Base-by-base conservation (phyloP, 75 land plant species). In the Pinus taeda region DNA sequence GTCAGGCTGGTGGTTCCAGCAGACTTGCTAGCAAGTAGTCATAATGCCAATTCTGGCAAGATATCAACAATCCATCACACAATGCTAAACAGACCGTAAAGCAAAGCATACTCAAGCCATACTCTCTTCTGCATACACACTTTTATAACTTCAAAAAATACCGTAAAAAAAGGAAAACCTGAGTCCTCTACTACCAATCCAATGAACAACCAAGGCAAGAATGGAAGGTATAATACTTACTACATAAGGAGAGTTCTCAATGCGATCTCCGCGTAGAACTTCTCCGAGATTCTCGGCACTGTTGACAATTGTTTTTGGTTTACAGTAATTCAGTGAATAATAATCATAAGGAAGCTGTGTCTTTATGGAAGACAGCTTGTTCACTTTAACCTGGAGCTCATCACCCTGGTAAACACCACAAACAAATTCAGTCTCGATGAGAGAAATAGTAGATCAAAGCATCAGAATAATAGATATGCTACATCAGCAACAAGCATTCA, bases 221-320 rank as follows among this genome's bases (percentile, higher is more conserved):
- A 60, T 55, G 21, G 26, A 45, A 63, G 20, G 14, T 18, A 55
- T 60, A 75, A 39, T 57, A 70, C 93, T 82, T 71, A 94, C 99
- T 49, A 80, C 70, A 78, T 92, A 96, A 30, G 88, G 86, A 66
- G 98, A 94, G 81, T 94, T 96, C 75, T 96, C 99, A 79, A 96
- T 96, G 71, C 99, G 95, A 78, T 96, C 99, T 75, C 99, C 99
- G 17, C 98, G 92, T 36, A 96, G 95, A 78, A 96, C 99, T 80
- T 96, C 99, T 26, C 99, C 99, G 74, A 96, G 73, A 82, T 96
- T 96, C 78, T 96, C 99, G 39, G 98, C 98, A 83, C 72, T 92
- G 84, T 94, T 90, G 78, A 75, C 45, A 78, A 96, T 92, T 69
- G 87, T 78, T 0, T 66, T 29, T 15, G 99, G 99, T 80, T 90